These are phyloP conservation scores for Aspergillus panamensis DNA, from an alignment of 495 filamentous ascomycete species.

Conservation along the genomic window DNA sequence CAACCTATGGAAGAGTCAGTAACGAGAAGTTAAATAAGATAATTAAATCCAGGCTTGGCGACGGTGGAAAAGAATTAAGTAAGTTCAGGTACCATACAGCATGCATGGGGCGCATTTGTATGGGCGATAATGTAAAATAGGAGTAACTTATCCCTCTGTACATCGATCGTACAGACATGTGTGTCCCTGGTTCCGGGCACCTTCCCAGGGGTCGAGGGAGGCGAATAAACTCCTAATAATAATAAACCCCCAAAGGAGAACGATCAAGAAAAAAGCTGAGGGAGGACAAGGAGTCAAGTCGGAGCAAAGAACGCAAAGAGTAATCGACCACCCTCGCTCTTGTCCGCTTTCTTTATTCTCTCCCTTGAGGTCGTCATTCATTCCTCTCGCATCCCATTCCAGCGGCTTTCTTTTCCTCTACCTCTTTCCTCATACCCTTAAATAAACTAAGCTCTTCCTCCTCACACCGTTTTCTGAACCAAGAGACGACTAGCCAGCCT, in stretches of 20 bases:
- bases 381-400: constrained; percentile 17
- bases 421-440: constrained; percentile 15
- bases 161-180: no score
- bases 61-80: background rate
- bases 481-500: background rate
- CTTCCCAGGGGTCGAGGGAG: constrained; percentile 19
- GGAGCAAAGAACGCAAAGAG: constrained; percentile 2
- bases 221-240: constrained; percentile 17
- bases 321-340: constrained; percentile 7
- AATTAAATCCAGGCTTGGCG: background rate
- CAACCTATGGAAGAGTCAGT: no score
- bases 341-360: constrained; percentile 12
- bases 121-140: background rate
- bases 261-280: background rate
- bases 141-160: no score
- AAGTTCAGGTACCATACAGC: constrained; percentile 1
- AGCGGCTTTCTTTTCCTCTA: constrained; percentile 7
- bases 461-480: constrained; percentile 11
- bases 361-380: constrained; percentile 15
- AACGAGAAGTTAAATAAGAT: background rate
- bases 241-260: constrained; percentile 2
- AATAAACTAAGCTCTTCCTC: constrained; percentile 12
- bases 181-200: constrained; percentile 22
- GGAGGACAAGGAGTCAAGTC: constrained; percentile 1
- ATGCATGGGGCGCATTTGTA: background rate